Evolutionary conservation across 768 basidiomycete species (phyloP).

Genomic region (Naematelia encephala): DNA sequence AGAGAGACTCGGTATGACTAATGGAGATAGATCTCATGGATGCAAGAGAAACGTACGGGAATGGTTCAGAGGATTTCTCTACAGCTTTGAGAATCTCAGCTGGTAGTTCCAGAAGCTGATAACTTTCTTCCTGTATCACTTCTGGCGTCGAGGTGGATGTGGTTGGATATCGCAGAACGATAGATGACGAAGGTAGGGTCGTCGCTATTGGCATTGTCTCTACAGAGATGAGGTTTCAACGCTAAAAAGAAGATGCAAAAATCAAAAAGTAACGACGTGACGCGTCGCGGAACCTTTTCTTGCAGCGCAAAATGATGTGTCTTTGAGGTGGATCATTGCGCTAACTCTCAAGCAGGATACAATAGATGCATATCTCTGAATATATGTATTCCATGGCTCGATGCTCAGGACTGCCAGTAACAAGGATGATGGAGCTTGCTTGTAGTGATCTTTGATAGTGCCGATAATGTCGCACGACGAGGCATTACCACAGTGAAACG

Average conservation of each 20-base stretch:
- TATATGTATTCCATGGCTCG: no score
- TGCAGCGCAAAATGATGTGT: no score
- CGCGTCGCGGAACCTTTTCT: background rate
- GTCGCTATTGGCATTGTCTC: constrained; percentile 19
- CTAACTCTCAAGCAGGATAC: background rate
- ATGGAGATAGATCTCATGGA: background rate
- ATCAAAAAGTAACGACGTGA: background rate
- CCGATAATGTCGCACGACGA: no score
- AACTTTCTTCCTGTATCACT: constrained; percentile 35
- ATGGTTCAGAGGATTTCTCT: constrained; percentile 24
- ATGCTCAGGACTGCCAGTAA: no score
- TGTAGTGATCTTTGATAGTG: no score
- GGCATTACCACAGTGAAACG: no score
- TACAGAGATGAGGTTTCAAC: no score
- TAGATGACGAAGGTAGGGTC: constrained; percentile 15
- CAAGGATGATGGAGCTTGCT: no score
- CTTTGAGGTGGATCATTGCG: background rate
- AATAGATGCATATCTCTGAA: background rate
- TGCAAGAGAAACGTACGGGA: constrained; percentile 29
- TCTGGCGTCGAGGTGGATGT: background rate
- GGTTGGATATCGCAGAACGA: constrained; percentile 30
- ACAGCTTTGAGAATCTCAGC: constrained; percentile 46
- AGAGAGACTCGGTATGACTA: background rate
- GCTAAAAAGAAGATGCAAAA: background rate
- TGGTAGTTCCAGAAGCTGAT: constrained; percentile 49